Conservation (phyloP, 2,329 filamentous ascomycete genomes). For the Periconia sp. region DNA sequence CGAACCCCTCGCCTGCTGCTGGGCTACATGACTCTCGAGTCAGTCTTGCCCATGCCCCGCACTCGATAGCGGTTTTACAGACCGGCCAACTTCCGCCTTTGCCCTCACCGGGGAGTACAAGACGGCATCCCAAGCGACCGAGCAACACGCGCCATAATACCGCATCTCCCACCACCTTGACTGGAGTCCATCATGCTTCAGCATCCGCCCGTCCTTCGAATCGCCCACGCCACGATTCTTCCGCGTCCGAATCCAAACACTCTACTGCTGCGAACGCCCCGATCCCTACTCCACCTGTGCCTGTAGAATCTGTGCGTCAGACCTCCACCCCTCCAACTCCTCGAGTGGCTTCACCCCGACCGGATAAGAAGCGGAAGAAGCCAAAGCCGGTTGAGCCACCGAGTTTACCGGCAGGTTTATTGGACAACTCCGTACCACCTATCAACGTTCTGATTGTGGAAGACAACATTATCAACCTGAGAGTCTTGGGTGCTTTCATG, state of each 20-base stretch:
- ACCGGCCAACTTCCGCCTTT: constrained; percentile 83
- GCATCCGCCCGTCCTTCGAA: constrained; percentile 30
- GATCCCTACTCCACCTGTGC: constrained; percentile 57
- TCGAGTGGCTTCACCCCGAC: constrained; percentile 53
- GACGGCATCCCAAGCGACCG: constrained; percentile 62
- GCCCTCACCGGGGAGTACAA: constrained; percentile 76
- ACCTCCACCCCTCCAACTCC: constrained; percentile 51
- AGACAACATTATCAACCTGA: constrained; percentile 97
- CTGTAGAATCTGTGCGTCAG: constrained; percentile 45
- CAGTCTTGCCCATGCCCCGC: constrained; percentile 45
- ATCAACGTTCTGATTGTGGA: constrained; percentile 98
- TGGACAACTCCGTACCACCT: constrained; percentile 84
- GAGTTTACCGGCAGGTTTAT: constrained; percentile 58
- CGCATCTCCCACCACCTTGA: constrained; percentile 72
- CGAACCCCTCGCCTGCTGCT: constrained; percentile 45
- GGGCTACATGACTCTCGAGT: constrained; percentile 39
- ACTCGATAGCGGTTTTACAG: constrained; percentile 76
- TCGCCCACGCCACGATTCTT: constrained; percentile 44
- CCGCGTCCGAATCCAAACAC: constrained; percentile 48
- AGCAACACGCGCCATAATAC: constrained; percentile 72
- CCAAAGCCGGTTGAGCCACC: constrained; percentile 40
- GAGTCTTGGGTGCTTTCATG: constrained; percentile 91
- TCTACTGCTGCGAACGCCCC: constrained; percentile 50
- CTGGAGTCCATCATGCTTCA: constrained; percentile 44
- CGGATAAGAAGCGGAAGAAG: constrained; percentile 51